Evolutionary conservation across 2,329 filamentous ascomycete species (phyloP), one percentile per base, ranked within the genome.

Genomic region (Neodidymelliopsis sp.): DNA sequence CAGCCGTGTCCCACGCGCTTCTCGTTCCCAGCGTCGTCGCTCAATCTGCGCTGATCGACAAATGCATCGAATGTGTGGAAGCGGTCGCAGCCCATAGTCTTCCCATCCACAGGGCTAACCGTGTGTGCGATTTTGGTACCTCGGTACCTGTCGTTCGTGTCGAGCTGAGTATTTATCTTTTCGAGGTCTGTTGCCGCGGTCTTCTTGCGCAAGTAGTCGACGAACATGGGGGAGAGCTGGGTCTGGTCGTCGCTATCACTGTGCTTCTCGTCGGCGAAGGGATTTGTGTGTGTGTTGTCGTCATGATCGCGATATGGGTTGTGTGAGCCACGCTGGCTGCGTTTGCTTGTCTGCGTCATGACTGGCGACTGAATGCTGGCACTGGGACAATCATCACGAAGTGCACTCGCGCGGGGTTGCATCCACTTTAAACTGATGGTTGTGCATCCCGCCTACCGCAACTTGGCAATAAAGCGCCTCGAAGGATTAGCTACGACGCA

Each of bases 1-100:
- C 49, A 53, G 1, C 49, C 39, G 33, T 53, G 49, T 6, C 49
- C 49, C 15, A 53, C 44, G 11, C 47, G 47, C 28, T 52, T 52
- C 6, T 29, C 28, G 3, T 28, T 34, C 7, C 46, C 46, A 2
- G 38, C 46, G n/a, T 54, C 41, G 36, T 33, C 34, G 34, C 49
- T 48, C 20, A 56, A 31, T 11, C 30, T 33, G 25, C 34, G 41
- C 34, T 42, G 28, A 18, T 36, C 39, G 23, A 59, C 31, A 24
- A 59, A 56, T 3, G 56, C 28, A 13, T 56, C 56, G 37, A 59
- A 59, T 4, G 53, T 56, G 16, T 44, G 50, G 16, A 10, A 18
- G 36, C 53, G 56, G 18, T 59, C 39, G 49, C 56, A 59, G 16
- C 33, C 37, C 12, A 37, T 22, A 7, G 56, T 59, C 39, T 56